phyloP scores from a whole-genome alignment of 768 basidiomycete species.

The Grammothele lineata region DNA sequence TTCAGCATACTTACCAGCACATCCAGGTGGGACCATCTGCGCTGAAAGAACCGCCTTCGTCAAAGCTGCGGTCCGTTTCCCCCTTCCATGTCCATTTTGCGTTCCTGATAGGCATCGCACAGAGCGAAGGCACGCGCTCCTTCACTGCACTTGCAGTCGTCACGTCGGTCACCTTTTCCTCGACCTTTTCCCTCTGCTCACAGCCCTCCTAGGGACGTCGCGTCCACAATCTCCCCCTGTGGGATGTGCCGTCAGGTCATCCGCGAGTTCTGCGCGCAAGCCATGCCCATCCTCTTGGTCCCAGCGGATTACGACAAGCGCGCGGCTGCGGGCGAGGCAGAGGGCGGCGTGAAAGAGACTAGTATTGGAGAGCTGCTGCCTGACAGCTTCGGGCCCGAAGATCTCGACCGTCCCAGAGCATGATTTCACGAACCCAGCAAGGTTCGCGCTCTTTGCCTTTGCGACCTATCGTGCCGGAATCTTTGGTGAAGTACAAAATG shows the following conservation, averaged over 20 bases:
- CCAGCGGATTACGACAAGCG: slow-evolving; percentile 56
- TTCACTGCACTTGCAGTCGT: slow-evolving; percentile 81
- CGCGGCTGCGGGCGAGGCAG: slow-evolving; percentile 34
- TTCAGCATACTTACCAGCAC: neutral
- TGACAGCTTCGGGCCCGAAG: slow-evolving; percentile 84
- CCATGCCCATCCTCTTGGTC: slow-evolving; percentile 70
- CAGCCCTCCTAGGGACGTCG: slow-evolving; percentile 53
- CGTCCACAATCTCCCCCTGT: slow-evolving; percentile 72
- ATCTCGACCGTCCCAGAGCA: slow-evolving; percentile 52
- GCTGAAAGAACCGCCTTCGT: slow-evolving; percentile 93
- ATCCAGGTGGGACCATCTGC: slow-evolving; percentile 81
- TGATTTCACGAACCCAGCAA: too few species aligned
- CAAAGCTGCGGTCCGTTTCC: slow-evolving; percentile 76
- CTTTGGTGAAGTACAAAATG: too few species aligned
- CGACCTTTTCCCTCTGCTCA: neutral
- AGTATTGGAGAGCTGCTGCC: slow-evolving; percentile 76
- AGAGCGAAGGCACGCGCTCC: slow-evolving; percentile 75
- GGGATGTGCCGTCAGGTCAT: slow-evolving; percentile 92
- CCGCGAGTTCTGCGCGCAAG: slow-evolving; percentile 75
- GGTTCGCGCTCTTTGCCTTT: too few species aligned
- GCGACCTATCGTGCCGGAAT: too few species aligned
- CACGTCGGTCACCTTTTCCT: slow-evolving; percentile 46
- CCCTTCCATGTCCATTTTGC: neutral
- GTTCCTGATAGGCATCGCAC: neutral
- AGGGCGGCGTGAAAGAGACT: slow-evolving; percentile 53